Base-by-base conservation (phyloP, 2,329 filamentous ascomycete species). In the Aureobasidium sp. region DNA sequence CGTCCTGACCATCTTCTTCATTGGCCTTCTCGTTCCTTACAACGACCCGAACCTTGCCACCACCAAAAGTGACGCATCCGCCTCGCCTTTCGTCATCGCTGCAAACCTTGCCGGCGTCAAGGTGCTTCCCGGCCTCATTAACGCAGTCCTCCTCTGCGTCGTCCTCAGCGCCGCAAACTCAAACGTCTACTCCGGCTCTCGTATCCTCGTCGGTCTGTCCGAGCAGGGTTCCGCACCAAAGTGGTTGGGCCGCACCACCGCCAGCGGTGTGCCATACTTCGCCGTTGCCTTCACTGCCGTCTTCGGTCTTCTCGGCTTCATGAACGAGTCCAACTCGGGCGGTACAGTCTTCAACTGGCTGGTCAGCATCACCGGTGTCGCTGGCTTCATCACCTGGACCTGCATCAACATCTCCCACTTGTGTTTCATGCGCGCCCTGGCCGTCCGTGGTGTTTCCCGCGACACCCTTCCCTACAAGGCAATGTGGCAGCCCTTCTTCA, bases 311-410 rank as follows among this genome's bases (percentile, higher is more conserved):
- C 76, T 95, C 12, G 84, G 86, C 3, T 94, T 91, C 74, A 77
- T 92, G 57, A 87, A 91, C 73, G 80, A 93, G 17, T 87, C 84
- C 9, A 81, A 84, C 65, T 79, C 79, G 62, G 81, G 85, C 0
- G 82, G 87, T 3, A 82, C 86, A 37, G 89, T 91, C 1, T 77
- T 92, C 66, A 80, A 80, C 53, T 91, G 88, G 88, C 84, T 91
- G 65, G 82, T 89, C 42, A 87, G 83, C 64, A 75, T 90, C 70
- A 79, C 72, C 29, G 70, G 70, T 27, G 73, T 77, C 8, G 74
- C 75, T 8, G 73, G 74, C 23, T 75, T 90, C 32, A 91, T 89
- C 20, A 87, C 89, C 0, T 89, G 87, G 2, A 86, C 89, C 68
- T 80, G 90, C 17, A 86, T 91, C 75, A 88, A 88, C 70, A 90